Evolutionary conservation across 176 grass and related monocot species (phyloP).

Genomic region (Rhynchospora breviuscula): DNA sequence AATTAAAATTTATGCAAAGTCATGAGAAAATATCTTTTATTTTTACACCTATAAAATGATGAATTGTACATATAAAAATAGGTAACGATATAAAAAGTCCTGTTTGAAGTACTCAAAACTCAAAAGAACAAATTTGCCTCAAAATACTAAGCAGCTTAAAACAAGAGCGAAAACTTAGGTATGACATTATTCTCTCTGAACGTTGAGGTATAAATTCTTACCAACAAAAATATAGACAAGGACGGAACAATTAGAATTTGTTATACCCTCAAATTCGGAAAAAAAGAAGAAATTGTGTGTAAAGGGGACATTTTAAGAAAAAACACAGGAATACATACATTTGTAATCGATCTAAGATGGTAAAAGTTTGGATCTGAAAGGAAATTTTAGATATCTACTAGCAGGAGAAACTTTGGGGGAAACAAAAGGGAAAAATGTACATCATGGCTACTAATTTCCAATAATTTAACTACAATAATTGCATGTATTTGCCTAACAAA

Average conservation of each 20-base stretch:
- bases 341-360: background rate
- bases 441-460: background rate
- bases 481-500: background rate
- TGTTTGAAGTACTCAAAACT: background rate
- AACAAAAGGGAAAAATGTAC: background rate
- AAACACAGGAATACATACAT: background rate
- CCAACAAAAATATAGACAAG: background rate
- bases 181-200: background rate
- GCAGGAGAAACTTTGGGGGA: background rate
- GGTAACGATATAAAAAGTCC: background rate
- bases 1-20: background rate
- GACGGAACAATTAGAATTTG: background rate
- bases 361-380: background rate
- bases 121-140: background rate
- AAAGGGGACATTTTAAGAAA: background rate
- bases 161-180: background rate
- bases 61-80: background rate
- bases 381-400: background rate
- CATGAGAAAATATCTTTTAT: background rate
- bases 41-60: background rate
- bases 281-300: background rate
- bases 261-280: background rate
- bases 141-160: background rate
- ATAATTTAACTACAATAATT: constrained; percentile 1
- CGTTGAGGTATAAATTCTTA: background rate